Evolutionary conservation across 495 filamentous ascomycete genomes (phyloP), one percentile per base, ranked within the genome.

Genomic region (Penicillium paxilli): DNA sequence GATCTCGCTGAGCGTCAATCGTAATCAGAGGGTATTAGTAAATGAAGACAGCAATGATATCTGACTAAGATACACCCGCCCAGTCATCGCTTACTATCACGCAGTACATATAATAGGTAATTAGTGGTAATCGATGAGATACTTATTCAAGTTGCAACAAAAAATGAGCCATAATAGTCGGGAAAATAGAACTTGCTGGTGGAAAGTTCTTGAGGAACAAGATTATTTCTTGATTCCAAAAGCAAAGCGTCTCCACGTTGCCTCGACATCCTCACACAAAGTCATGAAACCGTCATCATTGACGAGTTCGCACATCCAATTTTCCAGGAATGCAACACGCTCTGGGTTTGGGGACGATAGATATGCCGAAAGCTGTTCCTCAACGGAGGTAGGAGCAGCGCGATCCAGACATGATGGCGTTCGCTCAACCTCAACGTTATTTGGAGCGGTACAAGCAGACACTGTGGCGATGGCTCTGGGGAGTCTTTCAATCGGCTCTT

Each of bases 241-340:
- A 14, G 67, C 70, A 55, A 79, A 69, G 21, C 76, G 72, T 42
- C 53, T 63, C 75, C 77, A 80, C 8, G 69, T 60, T 1, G 60
- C 64, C 49, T 82, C 75, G 1, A 80, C 59, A 66, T 77, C 76
- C 42, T 71, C 60, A 25, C 69, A 73, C 11, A 82, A 61, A 33
- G 66, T 56, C 22, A 70, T 48, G 33, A 82, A 82, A 4, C 57
- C 62, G 24, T 78, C 73, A 41, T 82, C 74, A 25, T 76, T 59
- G 2, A 80, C 52, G 41, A 74, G 67, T 22, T 70, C 64, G 33
- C 70, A 74, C 45, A 82, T 74, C 74, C 73, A 73, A 10, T 69
- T 68, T 23, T 78, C 67, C 16, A 82, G 53, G 4, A 68, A 60
- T 5, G 50, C 63, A 22, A 57, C 59, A 16, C 76, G 66, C 40